Base-by-base conservation (phyloP, 805 yeast species). In the Candida koratica region DNA sequence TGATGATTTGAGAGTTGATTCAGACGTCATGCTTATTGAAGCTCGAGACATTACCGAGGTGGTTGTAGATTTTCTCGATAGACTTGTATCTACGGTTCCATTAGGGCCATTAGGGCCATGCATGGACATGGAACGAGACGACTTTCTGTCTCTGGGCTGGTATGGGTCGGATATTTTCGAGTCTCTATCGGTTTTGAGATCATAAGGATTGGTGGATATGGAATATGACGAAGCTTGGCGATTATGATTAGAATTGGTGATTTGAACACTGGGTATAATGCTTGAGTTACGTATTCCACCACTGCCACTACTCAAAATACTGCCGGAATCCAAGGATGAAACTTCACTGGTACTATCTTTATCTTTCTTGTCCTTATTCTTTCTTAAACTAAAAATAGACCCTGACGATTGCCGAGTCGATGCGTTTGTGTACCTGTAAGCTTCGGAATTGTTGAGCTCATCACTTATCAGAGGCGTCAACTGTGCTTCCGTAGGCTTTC, bases 211-310 rank as follows among this genome's bases (percentile, higher is more conserved):
- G 16, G 47, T 28, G 6, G 51, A 40, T 37, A 62, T 57, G 41
- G 64, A 56, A 45, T 60, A 66, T 2, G 68, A 50, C 14, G 69
- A 62, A n/a, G 67, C 63, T 23, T 62, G 64, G 7, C 70, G 58
- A 24, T 60, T 55, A 40, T 62, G 70, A 38, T 43, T 53, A n/a
- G 67, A 58, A 33, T 41, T 50, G 5, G 62, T 46, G 10, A 57
- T 39, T 37, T 58, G 67, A 7, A 54, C 38, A 9, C 52, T 50
- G 15, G 66, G 64, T 6, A 60, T 49, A 6, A 56, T 59, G 35
- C 39, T 53, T 11, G 56, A 42, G 17, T 49, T 26, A n/a, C 45
- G 20, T 25, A 44, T 28, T 9, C 36, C 27, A 23, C 54, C 45
- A 23, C 54, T 45, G 11, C 55, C 53, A 3, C 37, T 39, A 38